Evolutionary conservation across 768 basidiomycete genomes (phyloP).

Genomic region (Suillus ampliporus): DNA sequence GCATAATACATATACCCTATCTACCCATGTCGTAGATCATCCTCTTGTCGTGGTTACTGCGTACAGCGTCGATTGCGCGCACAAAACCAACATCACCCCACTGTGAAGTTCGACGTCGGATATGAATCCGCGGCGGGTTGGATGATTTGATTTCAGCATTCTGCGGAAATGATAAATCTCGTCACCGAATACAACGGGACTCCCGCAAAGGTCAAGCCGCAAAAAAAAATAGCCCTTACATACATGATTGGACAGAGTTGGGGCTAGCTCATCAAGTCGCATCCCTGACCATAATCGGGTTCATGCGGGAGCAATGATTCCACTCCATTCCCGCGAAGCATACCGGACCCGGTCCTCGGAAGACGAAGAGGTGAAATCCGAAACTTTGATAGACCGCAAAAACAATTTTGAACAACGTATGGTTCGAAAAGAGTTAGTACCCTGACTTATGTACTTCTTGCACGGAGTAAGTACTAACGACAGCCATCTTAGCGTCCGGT

Average conservation of each 20-base stretch:
- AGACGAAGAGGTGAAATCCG: background rate
- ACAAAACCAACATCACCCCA: background rate
- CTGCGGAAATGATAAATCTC: too few relatives aligned
- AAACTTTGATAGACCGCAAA: background rate
- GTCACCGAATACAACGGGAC: background rate
- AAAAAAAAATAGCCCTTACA: background rate
- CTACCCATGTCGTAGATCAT: background rate
- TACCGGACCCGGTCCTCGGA: background rate
- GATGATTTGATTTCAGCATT: too few relatives aligned
- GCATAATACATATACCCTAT: background rate
- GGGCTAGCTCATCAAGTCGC: background rate
- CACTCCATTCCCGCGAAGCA: too few relatives aligned
- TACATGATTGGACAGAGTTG: background rate
- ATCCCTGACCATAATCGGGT: too few relatives aligned
- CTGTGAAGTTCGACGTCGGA: background rate
- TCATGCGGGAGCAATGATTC: too few relatives aligned
- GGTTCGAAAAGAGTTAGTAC: background rate
- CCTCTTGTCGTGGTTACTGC: background rate
- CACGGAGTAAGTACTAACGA: background rate
- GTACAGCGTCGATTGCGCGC: slow-evolving; percentile 14
- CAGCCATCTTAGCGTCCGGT: background rate
- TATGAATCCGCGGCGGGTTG: background rate
- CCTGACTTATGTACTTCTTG: background rate
- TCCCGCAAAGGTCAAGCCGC: background rate
- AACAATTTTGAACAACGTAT: background rate